These are phyloP conservation scores for Cinnamomum micranthum DNA, from an alignment of 164 flowering plant genomes.

Conservation along the genomic window DNA sequence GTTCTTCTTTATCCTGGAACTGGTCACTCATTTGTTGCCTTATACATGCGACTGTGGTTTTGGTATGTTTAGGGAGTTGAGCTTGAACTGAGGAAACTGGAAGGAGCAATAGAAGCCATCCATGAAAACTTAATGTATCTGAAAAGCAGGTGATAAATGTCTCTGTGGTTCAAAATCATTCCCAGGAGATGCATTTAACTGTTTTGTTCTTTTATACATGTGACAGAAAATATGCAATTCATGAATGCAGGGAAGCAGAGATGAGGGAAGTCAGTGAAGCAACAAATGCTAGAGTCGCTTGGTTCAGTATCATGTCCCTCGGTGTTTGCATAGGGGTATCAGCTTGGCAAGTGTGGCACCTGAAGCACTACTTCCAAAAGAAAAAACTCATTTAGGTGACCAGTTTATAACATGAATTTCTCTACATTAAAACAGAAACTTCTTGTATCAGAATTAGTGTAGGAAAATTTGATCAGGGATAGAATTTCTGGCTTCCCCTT, in stretches of 20 bases:
- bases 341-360: conserved; percentile 56
- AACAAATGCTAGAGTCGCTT: conserved; percentile 78
- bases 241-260: conserved; percentile 49
- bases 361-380: conserved; percentile 82
- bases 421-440: not conserved
- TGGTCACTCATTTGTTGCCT: too few relatives aligned
- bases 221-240: not conserved
- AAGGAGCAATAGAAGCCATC: conserved; percentile 84
- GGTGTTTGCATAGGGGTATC: conserved; percentile 76
- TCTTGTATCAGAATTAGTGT: not conserved
- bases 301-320: conserved; percentile 71
- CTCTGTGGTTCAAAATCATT: not conserved
- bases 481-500: too few relatives aligned
- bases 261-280: conserved; percentile 75
- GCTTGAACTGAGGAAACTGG: conserved; percentile 87
- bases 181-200: not conserved
- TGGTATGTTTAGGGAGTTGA: conserved; percentile 66
- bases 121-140: conserved; percentile 79
- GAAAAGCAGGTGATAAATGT: conserved; percentile 50
- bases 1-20: not conserved
- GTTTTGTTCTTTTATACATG: too few relatives aligned
- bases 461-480: not conserved
- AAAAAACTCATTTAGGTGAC: conserved; percentile 73
- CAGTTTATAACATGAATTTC: not conserved
- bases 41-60: not conserved